These are phyloP conservation scores for Trypanosomatidae sp. DNA, from an alignment of 208 protist genomes.

Conservation along the genomic window DNA sequence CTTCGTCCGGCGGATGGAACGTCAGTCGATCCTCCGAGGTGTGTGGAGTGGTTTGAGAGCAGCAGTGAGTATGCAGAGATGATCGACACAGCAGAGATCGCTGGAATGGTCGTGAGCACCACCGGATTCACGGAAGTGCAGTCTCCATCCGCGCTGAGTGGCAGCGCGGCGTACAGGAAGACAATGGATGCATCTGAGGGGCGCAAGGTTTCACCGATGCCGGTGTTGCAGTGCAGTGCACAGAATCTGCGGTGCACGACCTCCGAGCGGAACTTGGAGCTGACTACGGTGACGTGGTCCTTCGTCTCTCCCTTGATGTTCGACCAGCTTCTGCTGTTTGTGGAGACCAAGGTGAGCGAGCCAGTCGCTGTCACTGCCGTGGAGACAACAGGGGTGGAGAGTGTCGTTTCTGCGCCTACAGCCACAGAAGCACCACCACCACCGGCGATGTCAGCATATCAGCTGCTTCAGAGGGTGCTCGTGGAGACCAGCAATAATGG, in stretches of 20 bases:
- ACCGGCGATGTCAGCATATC: neutral
- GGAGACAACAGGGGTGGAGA: neutral
- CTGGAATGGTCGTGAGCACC: constrained; percentile 29
- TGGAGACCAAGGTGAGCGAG: constrained; percentile 1
- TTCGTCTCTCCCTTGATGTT: constrained; percentile 18
- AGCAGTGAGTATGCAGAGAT: constrained; percentile 16
- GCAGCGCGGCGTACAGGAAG: neutral
- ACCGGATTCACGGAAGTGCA: constrained; percentile 50
- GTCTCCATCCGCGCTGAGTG: constrained; percentile 18
- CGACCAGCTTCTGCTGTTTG: constrained; percentile 19
- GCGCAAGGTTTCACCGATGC: neutral
- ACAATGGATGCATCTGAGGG: neutral
- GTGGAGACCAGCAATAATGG: constrained; percentile 83
- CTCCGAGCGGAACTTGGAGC: neutral
- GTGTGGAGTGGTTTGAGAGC: constrained; percentile 57
- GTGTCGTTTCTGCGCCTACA: neutral
- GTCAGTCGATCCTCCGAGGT: neutral
- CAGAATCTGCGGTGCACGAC: neutral
- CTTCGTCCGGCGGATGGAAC: constrained; percentile 24
- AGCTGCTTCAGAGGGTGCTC: constrained; percentile 21
- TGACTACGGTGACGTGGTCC: constrained; percentile 22
- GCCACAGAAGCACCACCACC: neutral
- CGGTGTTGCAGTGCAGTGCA: constrained; percentile 19
- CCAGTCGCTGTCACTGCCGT: neutral
- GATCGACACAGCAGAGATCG: constrained; percentile 28